Evolutionary conservation across 2,329 filamentous ascomycete genomes (phyloP).

Genomic region (Davidsoniella virescens): DNA sequence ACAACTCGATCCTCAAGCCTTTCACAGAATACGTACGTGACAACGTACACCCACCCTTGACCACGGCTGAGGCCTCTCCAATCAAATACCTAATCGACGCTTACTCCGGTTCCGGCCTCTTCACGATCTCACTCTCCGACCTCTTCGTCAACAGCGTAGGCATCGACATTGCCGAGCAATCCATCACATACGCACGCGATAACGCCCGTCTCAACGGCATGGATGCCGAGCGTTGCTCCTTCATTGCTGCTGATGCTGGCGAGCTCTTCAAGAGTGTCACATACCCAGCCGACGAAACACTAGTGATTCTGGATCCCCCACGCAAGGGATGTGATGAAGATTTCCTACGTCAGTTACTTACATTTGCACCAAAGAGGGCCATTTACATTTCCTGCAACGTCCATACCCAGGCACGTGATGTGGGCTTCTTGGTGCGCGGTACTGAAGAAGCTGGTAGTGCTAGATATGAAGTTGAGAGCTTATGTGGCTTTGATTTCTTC

Average conservation of each 20-base stretch:
- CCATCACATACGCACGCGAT: conserved; percentile 59
- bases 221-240: conserved; percentile 49
- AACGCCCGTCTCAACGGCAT: conserved; percentile 71
- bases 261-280: conserved; percentile 49
- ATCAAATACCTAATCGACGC: conserved; percentile 90
- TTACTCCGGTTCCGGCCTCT: conserved; percentile 92
- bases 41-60: conserved; percentile 46
- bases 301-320: conserved; percentile 92
- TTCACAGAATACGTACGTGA: conserved; percentile 81
- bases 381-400: conserved; percentile 97
- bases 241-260: conserved; percentile 78
- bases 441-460: conserved; percentile 21
- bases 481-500: conserved; percentile 93
- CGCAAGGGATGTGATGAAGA: conserved; percentile 81
- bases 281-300: conserved; percentile 56
- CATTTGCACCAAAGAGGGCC: conserved; percentile 61
- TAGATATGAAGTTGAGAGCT: conserved; percentile 73
- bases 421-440: conserved; percentile 72
- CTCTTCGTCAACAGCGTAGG: conserved; percentile 74
- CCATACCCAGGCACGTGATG: conserved; percentile 87
- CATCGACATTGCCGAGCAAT: conserved; percentile 72
- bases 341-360: conserved; percentile 67
- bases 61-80: conserved; percentile 18
- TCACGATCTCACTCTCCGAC: conserved; percentile 80
- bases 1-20: conserved; percentile 83